phyloP scores from a whole-genome alignment of 768 basidiomycete genomes.

The Suillus lakei region DNA sequence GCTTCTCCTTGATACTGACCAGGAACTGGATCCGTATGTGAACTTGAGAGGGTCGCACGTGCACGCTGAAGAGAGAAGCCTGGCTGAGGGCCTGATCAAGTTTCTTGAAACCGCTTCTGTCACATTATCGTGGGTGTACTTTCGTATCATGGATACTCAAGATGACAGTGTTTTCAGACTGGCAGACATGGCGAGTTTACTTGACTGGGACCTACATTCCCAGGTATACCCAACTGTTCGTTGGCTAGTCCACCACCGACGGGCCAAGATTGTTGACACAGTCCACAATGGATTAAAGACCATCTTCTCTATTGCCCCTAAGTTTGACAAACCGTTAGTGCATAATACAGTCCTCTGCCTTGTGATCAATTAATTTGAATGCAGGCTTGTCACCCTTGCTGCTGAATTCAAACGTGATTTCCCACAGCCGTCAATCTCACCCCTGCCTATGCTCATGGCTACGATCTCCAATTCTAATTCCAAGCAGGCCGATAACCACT shows the following conservation, averaged over 20 bases:
- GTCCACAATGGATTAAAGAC: conserved; percentile 82
- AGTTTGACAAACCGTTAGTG: conserved; percentile 64
- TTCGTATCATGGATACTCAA: background rate
- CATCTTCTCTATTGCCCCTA: conserved; percentile 75
- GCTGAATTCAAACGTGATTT: conserved; percentile 68
- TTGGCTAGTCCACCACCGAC: conserved; percentile 88
- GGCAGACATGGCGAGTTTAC: conserved; percentile 75
- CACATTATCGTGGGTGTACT: conserved; percentile 68
- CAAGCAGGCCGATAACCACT: conserved; percentile 70
- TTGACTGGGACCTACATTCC: conserved; percentile 83
- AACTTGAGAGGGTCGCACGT: conserved; percentile 64
- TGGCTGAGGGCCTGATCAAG: conserved; percentile 73
- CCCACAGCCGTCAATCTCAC: conserved; percentile 59
- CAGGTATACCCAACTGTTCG: conserved; percentile 91
- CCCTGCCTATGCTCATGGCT: conserved; percentile 76
- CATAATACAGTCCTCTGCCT: conserved; percentile 8
- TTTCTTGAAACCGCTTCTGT: conserved; percentile 78
- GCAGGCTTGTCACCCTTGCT: conserved; percentile 47
- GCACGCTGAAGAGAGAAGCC: conserved; percentile 63
- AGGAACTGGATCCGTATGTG: conserved; percentile 60
- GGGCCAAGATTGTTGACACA: conserved; percentile 88
- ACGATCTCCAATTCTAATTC: conserved; percentile 72
- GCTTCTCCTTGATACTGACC: conserved; percentile 69
- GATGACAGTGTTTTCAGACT: conserved; percentile 47
- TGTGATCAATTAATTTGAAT: conserved; percentile 9